Percentiles rank a stretch among this genome's conserved stretches.
Conservation (phyloP, 768 basidiomycete species). For the Macrolepiota dolichaula region DNA sequence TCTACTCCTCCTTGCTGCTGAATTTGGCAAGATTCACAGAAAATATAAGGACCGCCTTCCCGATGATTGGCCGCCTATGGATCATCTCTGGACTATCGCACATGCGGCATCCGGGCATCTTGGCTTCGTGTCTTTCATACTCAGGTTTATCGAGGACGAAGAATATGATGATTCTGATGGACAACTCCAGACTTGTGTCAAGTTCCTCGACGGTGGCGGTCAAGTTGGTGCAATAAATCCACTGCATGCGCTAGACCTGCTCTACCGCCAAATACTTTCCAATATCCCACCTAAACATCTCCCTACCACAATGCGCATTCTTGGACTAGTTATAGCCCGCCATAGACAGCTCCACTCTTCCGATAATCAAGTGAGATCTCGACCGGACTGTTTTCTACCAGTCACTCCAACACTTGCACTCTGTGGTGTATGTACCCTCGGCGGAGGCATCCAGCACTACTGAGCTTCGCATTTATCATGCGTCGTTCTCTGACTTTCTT, state of each 20-base stretch:
- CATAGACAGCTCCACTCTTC: no score
- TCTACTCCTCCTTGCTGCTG: not conserved
- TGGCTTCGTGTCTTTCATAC: not conserved
- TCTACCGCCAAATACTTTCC: slow-evolving; percentile 1
- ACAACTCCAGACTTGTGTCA: slow-evolving; percentile 1
- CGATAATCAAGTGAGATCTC: no score
- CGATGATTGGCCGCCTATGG: not conserved
- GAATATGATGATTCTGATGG: not conserved
- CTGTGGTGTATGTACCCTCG: no score
- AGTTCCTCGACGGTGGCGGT: not conserved
- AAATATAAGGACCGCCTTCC: not conserved
- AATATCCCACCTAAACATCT: not conserved
- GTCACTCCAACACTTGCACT: no score
- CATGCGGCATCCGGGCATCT: slow-evolving; percentile 1
- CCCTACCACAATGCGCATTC: not conserved
- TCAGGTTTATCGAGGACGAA: slow-evolving; percentile 2
- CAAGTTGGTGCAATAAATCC: not conserved
- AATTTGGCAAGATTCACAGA: not conserved
- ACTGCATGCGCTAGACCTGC: not conserved
- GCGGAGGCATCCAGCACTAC: no score
- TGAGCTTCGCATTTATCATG: no score
- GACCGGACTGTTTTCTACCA: no score
- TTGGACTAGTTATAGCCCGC: no score
- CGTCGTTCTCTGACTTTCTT: no score
- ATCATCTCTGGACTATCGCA: not conserved